phyloP scores from a whole-genome alignment of 495 filamentous ascomycete genomes.

The Cairneyella variabilis region DNA sequence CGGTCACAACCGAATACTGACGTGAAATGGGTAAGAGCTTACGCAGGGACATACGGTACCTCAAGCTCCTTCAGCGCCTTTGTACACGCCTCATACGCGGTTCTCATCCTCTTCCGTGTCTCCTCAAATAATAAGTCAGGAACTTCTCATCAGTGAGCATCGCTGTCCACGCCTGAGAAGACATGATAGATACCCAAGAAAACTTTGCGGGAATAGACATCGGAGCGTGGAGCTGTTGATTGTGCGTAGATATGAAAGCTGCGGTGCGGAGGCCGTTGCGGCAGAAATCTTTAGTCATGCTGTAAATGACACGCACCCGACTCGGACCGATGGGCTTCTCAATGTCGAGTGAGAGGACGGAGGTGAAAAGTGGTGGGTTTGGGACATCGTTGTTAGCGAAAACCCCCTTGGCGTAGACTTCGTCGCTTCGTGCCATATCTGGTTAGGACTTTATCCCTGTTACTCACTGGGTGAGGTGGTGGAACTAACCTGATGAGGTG shows the following conservation, averaged over 20 bases:
- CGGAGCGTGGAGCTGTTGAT: neutral
- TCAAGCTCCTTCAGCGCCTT: neutral
- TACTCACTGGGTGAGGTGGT: neutral
- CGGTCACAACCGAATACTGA: neutral
- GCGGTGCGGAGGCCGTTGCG: conserved; percentile 12
- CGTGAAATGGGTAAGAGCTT: neutral
- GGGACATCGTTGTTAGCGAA: neutral
- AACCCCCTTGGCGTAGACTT: conserved; percentile 8
- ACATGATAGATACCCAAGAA: conserved; percentile 6
- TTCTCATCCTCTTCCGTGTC: neutral
- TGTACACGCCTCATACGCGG: neutral
- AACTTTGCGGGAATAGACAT: conserved; percentile 3
- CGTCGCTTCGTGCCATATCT: neutral
- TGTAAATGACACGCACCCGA: conserved; percentile 10
- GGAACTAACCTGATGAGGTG: neutral
- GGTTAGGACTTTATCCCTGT: neutral
- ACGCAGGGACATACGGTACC: neutral
- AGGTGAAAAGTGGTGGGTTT: conserved; percentile 8
- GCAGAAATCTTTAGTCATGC: conserved; percentile 16
- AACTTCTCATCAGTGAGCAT: conserved; percentile 3
- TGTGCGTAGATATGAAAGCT: conserved; percentile 4
- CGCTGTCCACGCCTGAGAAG: conserved; percentile 3
- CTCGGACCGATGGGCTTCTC: neutral
- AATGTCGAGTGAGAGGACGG: conserved; percentile 7
- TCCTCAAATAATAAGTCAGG: neutral